phyloP scores from a whole-genome alignment of 345 rosid species.

The Lepidium aucheri region DNA sequence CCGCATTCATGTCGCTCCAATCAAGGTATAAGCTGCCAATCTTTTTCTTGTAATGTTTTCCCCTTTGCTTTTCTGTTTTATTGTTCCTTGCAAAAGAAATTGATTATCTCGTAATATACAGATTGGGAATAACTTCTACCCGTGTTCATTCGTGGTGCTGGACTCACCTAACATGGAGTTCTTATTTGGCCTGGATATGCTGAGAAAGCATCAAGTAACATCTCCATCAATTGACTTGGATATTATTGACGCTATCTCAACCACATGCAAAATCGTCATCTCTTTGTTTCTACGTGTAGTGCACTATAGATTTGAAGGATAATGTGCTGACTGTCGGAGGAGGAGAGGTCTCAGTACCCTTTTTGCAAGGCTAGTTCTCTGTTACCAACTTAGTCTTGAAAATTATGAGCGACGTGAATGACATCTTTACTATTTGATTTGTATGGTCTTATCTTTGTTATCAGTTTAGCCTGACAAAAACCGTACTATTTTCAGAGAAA shows the following conservation, averaged over 20 bases:
- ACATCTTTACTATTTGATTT: too few relatives aligned
- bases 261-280: neutral
- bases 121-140: conserved; percentile 86
- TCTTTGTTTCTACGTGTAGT: conserved; percentile 33
- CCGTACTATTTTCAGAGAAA: conserved; percentile 51
- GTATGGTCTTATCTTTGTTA: neutral
- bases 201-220: conserved; percentile 95
- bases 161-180: conserved; percentile 97
- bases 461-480: neutral
- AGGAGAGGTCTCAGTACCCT: conserved; percentile 95
- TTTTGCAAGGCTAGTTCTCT: conserved; percentile 69
- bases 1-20: conserved; percentile 93
- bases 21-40: conserved; percentile 45
- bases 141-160: conserved; percentile 87
- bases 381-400: conserved; percentile 1
- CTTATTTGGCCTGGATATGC: conserved; percentile 98
- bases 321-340: conserved; percentile 90
- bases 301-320: conserved; percentile 85
- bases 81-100: neutral
- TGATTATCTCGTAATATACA: conserved; percentile 14
- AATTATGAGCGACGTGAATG: neutral
- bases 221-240: conserved; percentile 1
- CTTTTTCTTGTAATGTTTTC: neutral
- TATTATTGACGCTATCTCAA: neutral
- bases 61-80: neutral